Percentiles rank a stretch among this genome's conserved stretches.
phyloP scores from a whole-genome alignment of 345 rosid species.

The Syzygium aqueum region DNA sequence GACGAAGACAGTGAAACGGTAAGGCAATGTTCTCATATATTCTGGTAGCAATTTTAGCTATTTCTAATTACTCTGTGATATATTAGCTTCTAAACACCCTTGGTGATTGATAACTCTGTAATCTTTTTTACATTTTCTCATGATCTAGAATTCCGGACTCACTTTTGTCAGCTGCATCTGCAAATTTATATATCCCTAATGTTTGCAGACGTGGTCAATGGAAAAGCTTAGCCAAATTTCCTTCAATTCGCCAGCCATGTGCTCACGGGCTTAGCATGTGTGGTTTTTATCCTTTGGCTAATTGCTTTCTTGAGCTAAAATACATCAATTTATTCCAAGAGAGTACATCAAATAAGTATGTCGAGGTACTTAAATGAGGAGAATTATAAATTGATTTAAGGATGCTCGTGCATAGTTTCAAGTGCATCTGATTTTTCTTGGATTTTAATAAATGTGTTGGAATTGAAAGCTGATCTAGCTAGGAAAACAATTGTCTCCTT shows the following conservation, averaged over 20 bases:
- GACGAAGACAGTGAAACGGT: slow-evolving; percentile 42
- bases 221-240: background rate
- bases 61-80: background rate
- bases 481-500: background rate
- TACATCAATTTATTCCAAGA: background rate
- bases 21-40: background rate
- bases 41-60: background rate
- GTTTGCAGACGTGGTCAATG: background rate
- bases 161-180: background rate
- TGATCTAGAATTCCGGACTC: background rate
- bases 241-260: background rate
- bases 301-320: background rate
- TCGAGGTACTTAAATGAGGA: background rate
- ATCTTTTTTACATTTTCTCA: background rate
- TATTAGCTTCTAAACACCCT: slow-evolving; percentile 9
- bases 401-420: background rate
- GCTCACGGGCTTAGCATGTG: background rate
- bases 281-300: background rate
- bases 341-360: background rate
- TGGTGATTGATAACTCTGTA: background rate
- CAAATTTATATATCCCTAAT: background rate
- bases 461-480: background rate
- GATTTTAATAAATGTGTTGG: background rate
- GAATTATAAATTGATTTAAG: background rate
- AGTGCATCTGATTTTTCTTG: background rate